Percentiles rank a stretch among this genome's conserved stretches.
Evolutionary conservation across 2,329 filamentous ascomycete species (phyloP).

Genomic region (Phoma sp.): DNA sequence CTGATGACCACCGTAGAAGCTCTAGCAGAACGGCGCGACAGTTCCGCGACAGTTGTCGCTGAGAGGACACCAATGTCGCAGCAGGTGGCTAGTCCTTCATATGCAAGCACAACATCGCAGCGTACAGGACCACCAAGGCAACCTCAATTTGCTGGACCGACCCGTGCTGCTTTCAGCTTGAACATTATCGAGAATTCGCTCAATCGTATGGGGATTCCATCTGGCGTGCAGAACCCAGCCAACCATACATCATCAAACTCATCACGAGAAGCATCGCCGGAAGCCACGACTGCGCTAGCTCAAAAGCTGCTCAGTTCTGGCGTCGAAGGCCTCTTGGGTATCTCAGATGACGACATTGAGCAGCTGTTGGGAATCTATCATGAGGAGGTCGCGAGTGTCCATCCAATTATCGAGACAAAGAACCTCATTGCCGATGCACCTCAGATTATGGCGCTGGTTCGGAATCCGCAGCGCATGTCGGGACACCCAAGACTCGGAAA

Average conservation of each 20-base stretch:
- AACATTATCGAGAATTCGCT: constrained; percentile 28
- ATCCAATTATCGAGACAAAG: constrained; percentile 26
- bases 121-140: constrained; percentile 13
- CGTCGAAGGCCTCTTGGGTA: constrained; percentile 9
- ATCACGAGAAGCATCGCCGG: constrained; percentile 20
- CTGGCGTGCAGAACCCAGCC: constrained; percentile 1
- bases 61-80: constrained; percentile 5
- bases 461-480: background rate
- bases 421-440: constrained; percentile 14
- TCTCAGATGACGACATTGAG: constrained; percentile 17
- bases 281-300: background rate
- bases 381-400: constrained; percentile 23
- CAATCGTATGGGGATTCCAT: constrained; percentile 20
- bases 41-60: background rate
- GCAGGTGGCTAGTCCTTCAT: constrained; percentile 12
- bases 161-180: constrained; percentile 28
- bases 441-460: constrained; percentile 12
- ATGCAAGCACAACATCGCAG: constrained; percentile 10
- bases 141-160: constrained; percentile 29
- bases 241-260: constrained; percentile 13
- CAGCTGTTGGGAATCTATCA: constrained; percentile 24
- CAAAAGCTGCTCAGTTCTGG: background rate
- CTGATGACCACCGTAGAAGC: constrained; percentile 17
- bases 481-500: background rate
- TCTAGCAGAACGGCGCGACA: constrained; percentile 11